These are phyloP conservation scores for Mycena alexandri DNA, from an alignment of 768 basidiomycete species.

Conservation along the genomic window DNA sequence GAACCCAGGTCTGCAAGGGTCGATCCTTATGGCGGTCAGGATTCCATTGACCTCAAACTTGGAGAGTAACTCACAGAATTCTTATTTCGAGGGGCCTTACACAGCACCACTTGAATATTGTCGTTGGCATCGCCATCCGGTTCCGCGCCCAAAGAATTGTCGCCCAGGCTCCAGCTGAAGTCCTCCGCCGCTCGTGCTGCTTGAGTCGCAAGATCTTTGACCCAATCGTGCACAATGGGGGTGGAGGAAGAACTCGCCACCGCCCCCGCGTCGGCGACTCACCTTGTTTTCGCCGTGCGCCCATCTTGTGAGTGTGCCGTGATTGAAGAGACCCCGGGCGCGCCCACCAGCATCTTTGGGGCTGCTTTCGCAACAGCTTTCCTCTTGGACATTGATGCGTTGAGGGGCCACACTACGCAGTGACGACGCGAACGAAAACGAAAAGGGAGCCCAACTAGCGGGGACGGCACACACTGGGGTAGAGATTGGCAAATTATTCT, in stretches of 20 bases:
- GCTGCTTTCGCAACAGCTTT: too few relatives aligned
- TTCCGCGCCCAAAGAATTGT: background rate
- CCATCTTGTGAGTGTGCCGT: background rate
- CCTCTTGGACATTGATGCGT: too few relatives aligned
- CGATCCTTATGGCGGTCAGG: conserved; percentile 22
- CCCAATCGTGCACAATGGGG: background rate
- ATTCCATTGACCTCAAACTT: too few relatives aligned
- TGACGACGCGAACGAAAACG: too few relatives aligned
- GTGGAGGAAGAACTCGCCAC: background rate
- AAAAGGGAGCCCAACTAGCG: too few relatives aligned
- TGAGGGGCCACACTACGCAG: too few relatives aligned
- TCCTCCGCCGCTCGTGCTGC: background rate
- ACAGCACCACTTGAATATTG: background rate
- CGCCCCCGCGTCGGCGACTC: background rate
- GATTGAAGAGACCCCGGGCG: background rate
- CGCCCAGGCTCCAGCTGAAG: conserved; percentile 12
- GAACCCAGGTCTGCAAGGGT: conserved; percentile 7
- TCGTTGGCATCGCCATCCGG: background rate
- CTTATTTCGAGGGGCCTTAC: background rate
- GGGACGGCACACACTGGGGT: too few relatives aligned
- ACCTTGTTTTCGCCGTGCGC: background rate
- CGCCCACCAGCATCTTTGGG: background rate
- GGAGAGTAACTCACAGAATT: conserved; percentile 8
- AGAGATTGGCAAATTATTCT: too few relatives aligned
- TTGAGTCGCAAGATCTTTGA: conserved; percentile 8